A percentile compares a stretch with the other conserved stretches of the same genome.
Evolutionary conservation across 2,329 filamentous ascomycete genomes (phyloP).

Genomic region (Sphaerulina vaccinii): DNA sequence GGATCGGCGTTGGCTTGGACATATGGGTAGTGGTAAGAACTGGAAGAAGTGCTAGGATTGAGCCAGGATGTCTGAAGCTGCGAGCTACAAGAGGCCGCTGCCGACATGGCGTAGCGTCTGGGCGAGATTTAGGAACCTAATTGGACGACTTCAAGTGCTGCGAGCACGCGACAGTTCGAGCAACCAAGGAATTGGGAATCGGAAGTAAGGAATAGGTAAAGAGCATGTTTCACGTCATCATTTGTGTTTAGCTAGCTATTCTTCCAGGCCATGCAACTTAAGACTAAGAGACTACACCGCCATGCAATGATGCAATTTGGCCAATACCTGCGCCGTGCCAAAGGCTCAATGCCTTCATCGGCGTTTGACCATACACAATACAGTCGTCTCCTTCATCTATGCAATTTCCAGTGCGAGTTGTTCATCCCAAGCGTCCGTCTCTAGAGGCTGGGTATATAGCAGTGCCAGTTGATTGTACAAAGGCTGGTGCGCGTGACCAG

Average conservation of each 20-base stretch:
- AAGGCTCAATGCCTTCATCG: background rate
- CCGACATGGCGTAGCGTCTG: too few species aligned
- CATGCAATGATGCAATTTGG: background rate
- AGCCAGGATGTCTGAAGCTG: too few species aligned
- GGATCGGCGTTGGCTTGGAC: too few species aligned
- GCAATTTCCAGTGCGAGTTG: conserved; percentile 1
- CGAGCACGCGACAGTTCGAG: too few species aligned
- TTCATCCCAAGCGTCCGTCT: background rate
- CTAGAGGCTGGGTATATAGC: background rate
- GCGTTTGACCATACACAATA: background rate
- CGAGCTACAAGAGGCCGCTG: too few species aligned
- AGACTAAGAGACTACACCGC: background rate
- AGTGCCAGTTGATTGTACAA: conserved; percentile 4
- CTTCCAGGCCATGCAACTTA: background rate
- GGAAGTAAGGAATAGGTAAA: background rate
- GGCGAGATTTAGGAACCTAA: too few species aligned
- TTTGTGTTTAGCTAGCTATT: background rate
- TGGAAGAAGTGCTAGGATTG: too few species aligned
- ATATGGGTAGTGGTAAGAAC: too few species aligned
- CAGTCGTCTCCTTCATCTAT: background rate
- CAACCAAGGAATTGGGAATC: background rate
- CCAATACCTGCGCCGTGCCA: conserved; percentile 1
- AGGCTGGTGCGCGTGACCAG: background rate
- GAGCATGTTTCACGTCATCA: background rate
- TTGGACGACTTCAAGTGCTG: too few species aligned